Evolutionary conservation across 2,329 filamentous ascomycete species (phyloP), one percentile per base, ranked within the genome.

Genomic region (Niveomyces coronatus): DNA sequence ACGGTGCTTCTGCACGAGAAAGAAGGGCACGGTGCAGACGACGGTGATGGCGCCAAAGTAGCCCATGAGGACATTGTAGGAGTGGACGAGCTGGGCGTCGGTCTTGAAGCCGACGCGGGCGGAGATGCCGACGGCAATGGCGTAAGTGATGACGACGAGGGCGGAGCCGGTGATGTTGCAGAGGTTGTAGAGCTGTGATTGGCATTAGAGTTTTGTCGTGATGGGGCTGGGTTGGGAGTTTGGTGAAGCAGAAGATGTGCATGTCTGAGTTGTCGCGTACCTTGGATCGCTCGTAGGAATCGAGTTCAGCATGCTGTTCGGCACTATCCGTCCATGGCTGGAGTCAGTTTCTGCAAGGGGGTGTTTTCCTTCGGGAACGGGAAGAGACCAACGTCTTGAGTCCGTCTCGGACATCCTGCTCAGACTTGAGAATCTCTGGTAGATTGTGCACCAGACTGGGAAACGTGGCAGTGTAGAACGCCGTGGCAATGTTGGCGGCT

Each of bases 1-100:
- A 6, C 47, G 37, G 26, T 45, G 43, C 39, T 47, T 47, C 35
- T 49, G 46, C 10, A 49, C 40, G n/a, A 48, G 32, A 24, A 49
- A 49, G 42, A 48, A 49, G 3, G 47, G 47, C 4, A 48, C 31
- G 7, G 46, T 47, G 18, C 39, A 46, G 11, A 44, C 31, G 27
- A 46, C 40, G 17, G 46, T 46, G 26, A 48, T 43, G 13, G 41
- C 39, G 14, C 46, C 46, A 37, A 48, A 48, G 24, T 48, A 48
- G 7, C 46, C 46, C 44, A 48, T 44, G 14, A 46, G 40, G 1
- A 43, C 42, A 17, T 43, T 43, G 41, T 46, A 48, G 2, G 44
- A 44, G n/a, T 17, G 22, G 26, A 46, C 45, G 11, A 43, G 39
- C 39, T 46, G 34, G 5, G 29, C 4, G 10, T 39, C 32, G 5